phyloP scores from a whole-genome alignment of 2,329 filamentous ascomycete species.

The Penicillium verrucosum region DNA sequence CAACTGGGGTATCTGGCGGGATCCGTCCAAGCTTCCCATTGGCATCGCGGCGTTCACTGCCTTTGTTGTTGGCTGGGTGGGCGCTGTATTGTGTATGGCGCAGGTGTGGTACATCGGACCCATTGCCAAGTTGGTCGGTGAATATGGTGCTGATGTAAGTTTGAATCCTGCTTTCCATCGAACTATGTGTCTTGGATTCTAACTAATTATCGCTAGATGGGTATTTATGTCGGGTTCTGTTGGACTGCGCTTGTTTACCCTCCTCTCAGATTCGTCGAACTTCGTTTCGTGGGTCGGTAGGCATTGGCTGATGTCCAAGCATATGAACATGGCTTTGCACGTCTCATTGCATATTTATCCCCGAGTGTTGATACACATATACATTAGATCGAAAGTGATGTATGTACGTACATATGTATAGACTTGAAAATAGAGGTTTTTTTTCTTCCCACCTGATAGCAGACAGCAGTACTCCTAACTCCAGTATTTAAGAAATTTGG shows the following conservation, averaged over 20 bases:
- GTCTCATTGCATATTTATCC: neutral
- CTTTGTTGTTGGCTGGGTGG: slow-evolving; percentile 64
- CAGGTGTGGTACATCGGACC: slow-evolving; percentile 69
- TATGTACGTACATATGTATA: neutral
- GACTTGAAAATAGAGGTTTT: neutral
- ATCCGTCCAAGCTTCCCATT: slow-evolving; percentile 56
- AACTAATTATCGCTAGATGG: slow-evolving; percentile 42
- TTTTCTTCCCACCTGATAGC: neutral
- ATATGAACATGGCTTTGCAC: neutral
- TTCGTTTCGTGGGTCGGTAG: slow-evolving; percentile 49
- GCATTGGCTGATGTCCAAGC: neutral
- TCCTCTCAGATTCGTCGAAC: slow-evolving; percentile 52
- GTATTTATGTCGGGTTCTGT: slow-evolving; percentile 58
- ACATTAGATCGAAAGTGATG: neutral
- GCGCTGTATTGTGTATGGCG: slow-evolving; percentile 64
- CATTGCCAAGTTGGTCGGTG: slow-evolving; percentile 56
- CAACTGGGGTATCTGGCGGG: slow-evolving; percentile 62
- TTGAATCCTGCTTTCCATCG: slow-evolving; percentile 11
- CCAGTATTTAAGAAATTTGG: neutral
- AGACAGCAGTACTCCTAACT: neutral
- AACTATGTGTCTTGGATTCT: slow-evolving; percentile 7
- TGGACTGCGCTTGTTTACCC: slow-evolving; percentile 59
- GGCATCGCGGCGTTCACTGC: slow-evolving; percentile 60
- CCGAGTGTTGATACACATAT: neutral
- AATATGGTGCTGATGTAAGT: slow-evolving; percentile 56